Conservation (phyloP, 805 yeast species). For the Ogataea minuta region DNA sequence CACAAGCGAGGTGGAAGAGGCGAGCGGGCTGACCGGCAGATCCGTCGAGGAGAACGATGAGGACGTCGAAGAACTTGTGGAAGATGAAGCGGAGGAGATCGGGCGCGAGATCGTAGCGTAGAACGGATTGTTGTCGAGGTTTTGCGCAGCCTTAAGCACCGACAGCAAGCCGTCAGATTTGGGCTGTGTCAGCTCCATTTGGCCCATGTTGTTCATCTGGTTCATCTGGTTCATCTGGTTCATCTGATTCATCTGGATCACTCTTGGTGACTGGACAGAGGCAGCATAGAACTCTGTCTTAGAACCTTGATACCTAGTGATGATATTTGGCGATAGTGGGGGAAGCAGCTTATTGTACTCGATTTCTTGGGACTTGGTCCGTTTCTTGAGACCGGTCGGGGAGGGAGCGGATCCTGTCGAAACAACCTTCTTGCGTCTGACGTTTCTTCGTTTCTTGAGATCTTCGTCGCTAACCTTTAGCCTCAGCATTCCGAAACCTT, state of each 20-base stretch:
- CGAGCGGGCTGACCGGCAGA: slow-evolving; percentile 9
- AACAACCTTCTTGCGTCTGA: slow-evolving; percentile 20
- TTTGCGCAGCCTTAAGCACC: slow-evolving; percentile 28
- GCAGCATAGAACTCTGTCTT: slow-evolving; percentile 5
- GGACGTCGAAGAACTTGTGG: slow-evolving; percentile 11
- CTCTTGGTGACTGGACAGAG: neutral
- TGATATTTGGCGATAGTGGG: slow-evolving; percentile 17
- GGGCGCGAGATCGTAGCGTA: slow-evolving; percentile 4
- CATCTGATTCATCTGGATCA: neutral
- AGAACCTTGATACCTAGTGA: slow-evolving; percentile 11
- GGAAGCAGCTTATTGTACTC: slow-evolving; percentile 17
- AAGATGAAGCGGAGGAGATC: slow-evolving; percentile 10
- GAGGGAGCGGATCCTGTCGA: slow-evolving; percentile 1
- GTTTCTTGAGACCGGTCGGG: slow-evolving; percentile 4
- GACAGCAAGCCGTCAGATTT: slow-evolving; percentile 25
- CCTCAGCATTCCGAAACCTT: slow-evolving; percentile 63
- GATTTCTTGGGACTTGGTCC: slow-evolving; percentile 4
- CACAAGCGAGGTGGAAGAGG: slow-evolving; percentile 11
- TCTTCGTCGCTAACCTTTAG: slow-evolving; percentile 35
- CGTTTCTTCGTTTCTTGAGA: slow-evolving; percentile 23
- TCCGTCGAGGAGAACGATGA: slow-evolving; percentile 8
- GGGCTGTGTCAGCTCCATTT: slow-evolving; percentile 5
- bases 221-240: neutral
- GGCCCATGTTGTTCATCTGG: neutral
- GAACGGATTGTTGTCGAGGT: slow-evolving; percentile 14